Percentiles rank a stretch among this genome's conserved stretches.
Conservation (phyloP, 169 alveolate species). For the Eimeria acervulina region DNA sequence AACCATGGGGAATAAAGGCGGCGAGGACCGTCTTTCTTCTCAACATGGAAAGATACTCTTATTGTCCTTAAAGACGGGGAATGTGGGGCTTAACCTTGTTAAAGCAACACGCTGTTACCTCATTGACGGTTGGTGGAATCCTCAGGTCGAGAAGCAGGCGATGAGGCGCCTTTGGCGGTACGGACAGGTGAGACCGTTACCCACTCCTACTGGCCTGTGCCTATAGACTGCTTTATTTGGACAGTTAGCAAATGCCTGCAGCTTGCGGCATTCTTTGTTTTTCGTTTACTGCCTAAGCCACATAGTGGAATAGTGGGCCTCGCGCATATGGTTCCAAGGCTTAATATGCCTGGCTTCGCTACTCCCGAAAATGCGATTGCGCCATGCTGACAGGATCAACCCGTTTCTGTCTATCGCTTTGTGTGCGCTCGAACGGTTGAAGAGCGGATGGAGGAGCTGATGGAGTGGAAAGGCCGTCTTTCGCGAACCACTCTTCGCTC, state of each 20-base stretch:
- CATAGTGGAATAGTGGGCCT: neutral
- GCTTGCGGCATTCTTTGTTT: neutral
- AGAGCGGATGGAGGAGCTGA: slow-evolving; percentile 82
- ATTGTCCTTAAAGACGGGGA: slow-evolving; percentile 93
- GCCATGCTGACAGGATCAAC: slow-evolving; percentile 61
- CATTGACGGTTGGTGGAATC: slow-evolving; percentile 96
- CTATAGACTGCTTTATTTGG: neutral
- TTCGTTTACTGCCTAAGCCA: neutral
- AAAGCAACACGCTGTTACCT: slow-evolving; percentile 90
- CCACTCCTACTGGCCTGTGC: neutral
- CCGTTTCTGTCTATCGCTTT: slow-evolving; percentile 77
- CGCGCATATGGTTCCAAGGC: neutral
- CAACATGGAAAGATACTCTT: slow-evolving; percentile 87
- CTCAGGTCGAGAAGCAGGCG: slow-evolving; percentile 96
- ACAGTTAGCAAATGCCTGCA: no score
- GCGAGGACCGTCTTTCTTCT: neutral
- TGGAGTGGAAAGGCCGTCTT: slow-evolving; percentile 80
- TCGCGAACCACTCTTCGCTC: slow-evolving; percentile 72
- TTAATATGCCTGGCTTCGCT: neutral
- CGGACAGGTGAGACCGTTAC: slow-evolving; percentile 92
- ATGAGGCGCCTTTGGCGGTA: slow-evolving; percentile 97
- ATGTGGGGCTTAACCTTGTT: slow-evolving; percentile 93
- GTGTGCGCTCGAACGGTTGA: slow-evolving; percentile 82
- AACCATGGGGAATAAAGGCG: slow-evolving; percentile 55
- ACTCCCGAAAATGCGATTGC: neutral